Conservation (phyloP, 805 yeast species). For the Jamesozyma jinghongensis region DNA sequence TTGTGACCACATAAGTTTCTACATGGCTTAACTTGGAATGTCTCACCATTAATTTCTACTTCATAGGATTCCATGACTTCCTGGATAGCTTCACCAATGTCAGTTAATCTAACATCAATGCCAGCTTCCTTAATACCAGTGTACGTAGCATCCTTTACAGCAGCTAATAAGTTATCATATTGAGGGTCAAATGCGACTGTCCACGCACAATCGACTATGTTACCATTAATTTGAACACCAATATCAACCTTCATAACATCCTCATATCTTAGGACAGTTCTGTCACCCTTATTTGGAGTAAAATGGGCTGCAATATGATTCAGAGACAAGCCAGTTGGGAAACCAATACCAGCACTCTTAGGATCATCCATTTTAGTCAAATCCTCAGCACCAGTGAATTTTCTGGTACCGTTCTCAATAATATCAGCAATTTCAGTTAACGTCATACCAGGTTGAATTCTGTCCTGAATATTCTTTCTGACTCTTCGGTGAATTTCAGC, state of each 20-base stretch:
- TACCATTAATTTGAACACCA: constrained; percentile 94
- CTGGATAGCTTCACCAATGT: constrained; percentile 91
- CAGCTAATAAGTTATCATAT: constrained; percentile 70
- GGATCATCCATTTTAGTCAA: constrained; percentile 37
- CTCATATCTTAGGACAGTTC: constrained; percentile 64
- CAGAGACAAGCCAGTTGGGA: constrained; percentile 94
- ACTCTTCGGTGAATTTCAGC: constrained; percentile 95
- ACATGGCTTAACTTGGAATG: constrained; percentile 78
- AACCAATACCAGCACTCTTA: constrained; percentile 76
- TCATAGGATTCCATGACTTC: constrained; percentile 97
- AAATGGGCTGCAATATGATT: constrained; percentile 97
- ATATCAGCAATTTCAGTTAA: constrained; percentile 84
- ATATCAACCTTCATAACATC: constrained; percentile 96
- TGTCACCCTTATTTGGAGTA: constrained; percentile 94
- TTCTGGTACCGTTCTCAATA: constrained; percentile 77
- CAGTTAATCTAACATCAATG: constrained; percentile 88
- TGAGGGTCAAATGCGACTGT: constrained; percentile 80
- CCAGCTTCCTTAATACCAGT: constrained; percentile 92
- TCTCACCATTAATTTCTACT: constrained; percentile 79
- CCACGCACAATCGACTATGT: constrained; percentile 90
- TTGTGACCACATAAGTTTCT: constrained; percentile 93
- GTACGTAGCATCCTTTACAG: constrained; percentile 88
- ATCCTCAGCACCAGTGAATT: constrained; percentile 55
- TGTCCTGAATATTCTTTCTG: constrained; percentile 64
- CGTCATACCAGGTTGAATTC: constrained; percentile 83